These are phyloP conservation scores for Tetrahymena elliotti DNA, from an alignment of 73 alveolate species.

Conservation along the genomic window DNA sequence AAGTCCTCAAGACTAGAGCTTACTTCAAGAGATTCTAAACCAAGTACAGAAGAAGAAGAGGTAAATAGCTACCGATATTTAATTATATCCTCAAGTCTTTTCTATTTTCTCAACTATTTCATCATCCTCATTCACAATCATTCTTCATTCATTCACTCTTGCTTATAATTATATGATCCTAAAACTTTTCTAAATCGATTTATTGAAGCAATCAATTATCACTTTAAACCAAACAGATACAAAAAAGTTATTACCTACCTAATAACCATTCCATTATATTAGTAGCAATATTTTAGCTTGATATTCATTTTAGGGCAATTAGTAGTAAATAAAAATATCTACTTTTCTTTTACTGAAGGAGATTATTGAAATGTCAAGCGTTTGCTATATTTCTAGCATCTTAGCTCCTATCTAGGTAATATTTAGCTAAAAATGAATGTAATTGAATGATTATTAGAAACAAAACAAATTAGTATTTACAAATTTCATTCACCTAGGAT, in stretches of 20 bases:
- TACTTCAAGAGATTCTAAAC: slow-evolving; percentile 99
- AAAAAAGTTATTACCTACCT: too few relatives aligned
- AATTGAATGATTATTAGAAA: background rate
- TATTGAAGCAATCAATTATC: too few relatives aligned
- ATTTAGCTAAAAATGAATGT: background rate
- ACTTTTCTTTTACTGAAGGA: too few relatives aligned
- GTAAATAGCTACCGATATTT: background rate
- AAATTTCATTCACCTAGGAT: background rate
- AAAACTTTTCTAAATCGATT: too few relatives aligned
- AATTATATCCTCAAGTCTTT: background rate
- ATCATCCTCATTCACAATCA: background rate
- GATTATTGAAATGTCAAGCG: background rate
- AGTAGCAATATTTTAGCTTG: background rate
- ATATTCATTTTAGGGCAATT: background rate
- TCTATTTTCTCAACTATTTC: background rate
- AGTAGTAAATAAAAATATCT: background rate
- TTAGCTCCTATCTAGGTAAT: background rate
- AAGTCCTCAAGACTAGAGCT: slow-evolving; percentile 92
- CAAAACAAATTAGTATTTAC: background rate
- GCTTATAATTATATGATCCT: too few relatives aligned
- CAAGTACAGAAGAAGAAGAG: slow-evolving; percentile 95
- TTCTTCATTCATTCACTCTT: background rate
- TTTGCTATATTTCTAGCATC: background rate
- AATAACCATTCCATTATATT: background rate
- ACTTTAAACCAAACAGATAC: too few relatives aligned